phyloP scores from a whole-genome alignment of 2,329 filamentous ascomycete genomes.

The Thelonectria rubi region DNA sequence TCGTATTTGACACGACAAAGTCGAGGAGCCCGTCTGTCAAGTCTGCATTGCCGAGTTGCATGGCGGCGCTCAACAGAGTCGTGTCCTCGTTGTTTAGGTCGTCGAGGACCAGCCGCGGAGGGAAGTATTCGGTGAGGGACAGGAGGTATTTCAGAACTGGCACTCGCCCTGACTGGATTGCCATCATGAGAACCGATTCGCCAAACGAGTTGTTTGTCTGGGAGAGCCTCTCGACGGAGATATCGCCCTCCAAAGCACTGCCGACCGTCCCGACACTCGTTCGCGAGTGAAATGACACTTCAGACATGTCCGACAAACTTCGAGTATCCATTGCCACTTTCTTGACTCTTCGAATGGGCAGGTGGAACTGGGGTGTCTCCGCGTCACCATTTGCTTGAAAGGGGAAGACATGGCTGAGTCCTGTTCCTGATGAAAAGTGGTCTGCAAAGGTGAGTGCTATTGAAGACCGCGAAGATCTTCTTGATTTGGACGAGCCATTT shows the following conservation, averaged over 20 bases:
- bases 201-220: conserved; percentile 76
- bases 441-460: conserved; percentile 55
- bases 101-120: conserved; percentile 74
- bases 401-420: conserved; percentile 87
- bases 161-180: conserved; percentile 75
- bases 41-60: conserved; percentile 81
- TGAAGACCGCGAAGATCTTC: conserved; percentile 52
- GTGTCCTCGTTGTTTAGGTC: conserved; percentile 92
- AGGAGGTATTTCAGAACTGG: conserved; percentile 83
- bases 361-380: conserved; percentile 46
- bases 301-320: conserved; percentile 87
- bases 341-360: conserved; percentile 66
- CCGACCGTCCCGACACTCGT: conserved; percentile 79
- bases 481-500: conserved; percentile 51
- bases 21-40: conserved; percentile 80
- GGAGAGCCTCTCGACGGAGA: conserved; percentile 80
- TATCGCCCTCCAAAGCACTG: conserved; percentile 83
- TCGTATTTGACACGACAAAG: conserved; percentile 68
- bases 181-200: conserved; percentile 90
- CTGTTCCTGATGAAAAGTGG: conserved; percentile 63
- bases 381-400: conserved; percentile 71
- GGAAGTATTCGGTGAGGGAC: conserved; percentile 78
- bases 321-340: conserved; percentile 89
- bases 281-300: conserved; percentile 82
- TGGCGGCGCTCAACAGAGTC: conserved; percentile 86